Base-by-base conservation (phyloP, 352 stramenopile species). In the Phytophthora chlamydospora region DNA sequence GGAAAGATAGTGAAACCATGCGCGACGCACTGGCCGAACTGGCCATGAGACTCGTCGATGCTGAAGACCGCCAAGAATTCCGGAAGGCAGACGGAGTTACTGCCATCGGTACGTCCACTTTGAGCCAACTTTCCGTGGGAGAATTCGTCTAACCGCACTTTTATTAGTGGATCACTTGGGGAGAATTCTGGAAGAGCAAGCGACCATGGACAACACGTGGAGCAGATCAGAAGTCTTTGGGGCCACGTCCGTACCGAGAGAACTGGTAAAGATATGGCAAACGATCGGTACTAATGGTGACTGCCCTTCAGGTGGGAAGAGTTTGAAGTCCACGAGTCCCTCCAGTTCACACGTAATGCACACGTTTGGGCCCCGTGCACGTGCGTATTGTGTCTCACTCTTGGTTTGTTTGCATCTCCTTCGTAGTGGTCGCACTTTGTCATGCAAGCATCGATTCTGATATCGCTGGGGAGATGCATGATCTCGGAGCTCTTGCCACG, bases 131-230 rank as follows among this genome's bases (percentile, higher is more conserved):
- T 8, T 38, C n/a, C 11, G 21, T 21, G 4, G 34, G 21, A 19
- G 17, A 32, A 14, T 9, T 45, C 9, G 31, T 4, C 12, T 12
- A 40, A 4, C 16, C 45, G 16, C 4, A 11, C n/a, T 4, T 65
- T 24, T 5, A 29, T 33, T 16, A 90, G 79, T 90, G 17, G 70
- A 91, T 45, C 81, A 93, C 54, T 64, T 93, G 49, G 58, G 54
- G 39, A 58, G 75, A 1, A 67, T 86, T 39, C 57, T 65, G 0
- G 76, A 88, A 52, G 84, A 93, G 59, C 84, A 93, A 57, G 73
- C 66, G 6, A 78, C 77, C 1, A 43, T 75, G 2, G 58, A 64
- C 12, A 63, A 76, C 35, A 36, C 34, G 9, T 93, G 82, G 81
- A 60, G 51, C 9, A 48, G 46, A 9, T 89, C 76, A 0, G 48